Conservation (phyloP, 106 monocot genomes). For the Gastrodia elata region DNA sequence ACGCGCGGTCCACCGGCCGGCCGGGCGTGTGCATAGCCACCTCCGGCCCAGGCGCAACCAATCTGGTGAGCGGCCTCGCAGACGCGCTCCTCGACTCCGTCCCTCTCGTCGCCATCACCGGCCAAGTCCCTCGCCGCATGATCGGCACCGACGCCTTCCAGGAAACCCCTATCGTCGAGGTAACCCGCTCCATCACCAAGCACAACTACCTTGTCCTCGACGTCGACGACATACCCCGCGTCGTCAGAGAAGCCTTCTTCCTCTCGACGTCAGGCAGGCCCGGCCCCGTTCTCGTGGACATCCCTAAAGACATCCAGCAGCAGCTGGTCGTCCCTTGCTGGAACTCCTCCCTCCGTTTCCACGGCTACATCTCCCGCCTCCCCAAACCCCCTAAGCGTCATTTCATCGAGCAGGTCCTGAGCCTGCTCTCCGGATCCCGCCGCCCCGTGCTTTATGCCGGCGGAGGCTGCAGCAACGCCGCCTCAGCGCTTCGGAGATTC, state of each 20-base stretch:
- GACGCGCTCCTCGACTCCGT: constrained; percentile 85
- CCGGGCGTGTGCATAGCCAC: constrained; percentile 90
- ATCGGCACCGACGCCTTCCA: constrained; percentile 95
- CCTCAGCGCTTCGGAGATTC: constrained; percentile 53
- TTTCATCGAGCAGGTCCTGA: constrained; percentile 43
- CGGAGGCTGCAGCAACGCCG: constrained; percentile 57
- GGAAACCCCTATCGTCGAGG: constrained; percentile 92
- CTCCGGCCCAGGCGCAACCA: constrained; percentile 90
- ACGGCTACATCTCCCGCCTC: constrained; percentile 55
- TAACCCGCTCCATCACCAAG: constrained; percentile 82
- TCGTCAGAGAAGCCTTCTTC: constrained; percentile 75
- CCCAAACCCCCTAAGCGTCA: constrained; percentile 38
- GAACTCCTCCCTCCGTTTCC: constrained; percentile 34
- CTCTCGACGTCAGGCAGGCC: constrained; percentile 73
- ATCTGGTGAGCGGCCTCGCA: constrained; percentile 77
- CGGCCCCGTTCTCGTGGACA: constrained; percentile 80
- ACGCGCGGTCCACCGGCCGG: constrained; percentile 73
- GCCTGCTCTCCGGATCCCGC: constrained; percentile 45
- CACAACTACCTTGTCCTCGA: constrained; percentile 81
- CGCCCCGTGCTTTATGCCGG: constrained; percentile 75
- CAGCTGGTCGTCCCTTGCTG: constrained; percentile 63
- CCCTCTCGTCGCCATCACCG: constrained; percentile 85
- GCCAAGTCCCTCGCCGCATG: constrained; percentile 91
- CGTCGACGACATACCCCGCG: constrained; percentile 68
- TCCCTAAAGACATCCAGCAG: constrained; percentile 91